These are phyloP conservation scores for Fusarium papillatum DNA, from an alignment of 2,329 filamentous ascomycete species.

Conservation along the genomic window DNA sequence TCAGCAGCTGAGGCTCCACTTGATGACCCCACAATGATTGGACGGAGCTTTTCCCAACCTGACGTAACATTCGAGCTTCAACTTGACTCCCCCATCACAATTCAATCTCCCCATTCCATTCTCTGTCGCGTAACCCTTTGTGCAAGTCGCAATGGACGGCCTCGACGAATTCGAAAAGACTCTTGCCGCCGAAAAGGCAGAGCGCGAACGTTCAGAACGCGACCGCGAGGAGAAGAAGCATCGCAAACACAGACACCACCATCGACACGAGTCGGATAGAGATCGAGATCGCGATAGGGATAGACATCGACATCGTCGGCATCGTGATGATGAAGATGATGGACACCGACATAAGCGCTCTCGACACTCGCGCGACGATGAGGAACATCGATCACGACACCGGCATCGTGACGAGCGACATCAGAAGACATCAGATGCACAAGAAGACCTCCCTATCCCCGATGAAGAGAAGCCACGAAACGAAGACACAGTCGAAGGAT, in stretches of 20 bases:
- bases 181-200: constrained; percentile 74
- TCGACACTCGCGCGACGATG: constrained; percentile 51
- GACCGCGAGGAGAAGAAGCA: constrained; percentile 59
- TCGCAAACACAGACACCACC: constrained; percentile 60
- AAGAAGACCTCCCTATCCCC: constrained; percentile 64
- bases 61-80: constrained; percentile 26
- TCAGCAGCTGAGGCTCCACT: not conserved
- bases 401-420: constrained; percentile 42
- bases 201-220: constrained; percentile 62
- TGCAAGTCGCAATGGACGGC: constrained; percentile 60
- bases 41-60: constrained; percentile 27
- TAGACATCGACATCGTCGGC: constrained; percentile 33
- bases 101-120: not conserved
- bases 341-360: constrained; percentile 46
- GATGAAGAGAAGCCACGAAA: constrained; percentile 60
- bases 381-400: constrained; percentile 59
- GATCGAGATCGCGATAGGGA: constrained; percentile 46
- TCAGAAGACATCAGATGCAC: constrained; percentile 60
- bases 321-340: constrained; percentile 46
- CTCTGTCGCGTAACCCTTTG: accelerated
- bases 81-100: not conserved
- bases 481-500: constrained; percentile 41
- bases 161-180: constrained; percentile 83
- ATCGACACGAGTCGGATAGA: constrained; percentile 55
- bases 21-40: constrained; percentile 19